Conservation (phyloP, 1,284 basidiomycete genomes). For the Trichosporon sp. region DNA sequence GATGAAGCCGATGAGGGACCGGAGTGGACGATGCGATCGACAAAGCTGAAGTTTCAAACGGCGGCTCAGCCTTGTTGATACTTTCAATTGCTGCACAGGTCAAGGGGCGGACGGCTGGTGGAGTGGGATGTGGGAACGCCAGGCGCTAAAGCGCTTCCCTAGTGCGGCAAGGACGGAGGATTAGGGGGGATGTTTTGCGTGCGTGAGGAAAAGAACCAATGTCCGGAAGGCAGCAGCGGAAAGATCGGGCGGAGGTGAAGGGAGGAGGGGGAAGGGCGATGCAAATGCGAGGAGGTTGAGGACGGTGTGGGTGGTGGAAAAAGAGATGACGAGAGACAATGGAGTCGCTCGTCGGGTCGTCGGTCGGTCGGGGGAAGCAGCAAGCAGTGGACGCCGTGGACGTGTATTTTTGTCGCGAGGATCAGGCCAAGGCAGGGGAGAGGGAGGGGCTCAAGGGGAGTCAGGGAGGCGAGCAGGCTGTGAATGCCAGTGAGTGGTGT, state of each 20-base stretch:
- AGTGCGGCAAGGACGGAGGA: not conserved
- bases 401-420: conserved; percentile 4
- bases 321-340: not conserved
- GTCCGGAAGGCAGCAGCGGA: not conserved
- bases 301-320: not conserved
- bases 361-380: not conserved
- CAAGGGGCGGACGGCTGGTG: not conserved
- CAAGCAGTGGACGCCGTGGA: not conserved
- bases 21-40: not conserved
- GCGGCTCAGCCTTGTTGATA: not conserved
- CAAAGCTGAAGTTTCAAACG: not conserved
- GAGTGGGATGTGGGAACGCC: not conserved
- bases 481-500: not conserved
- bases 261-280: not conserved
- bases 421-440: not conserved
- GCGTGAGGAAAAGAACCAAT: not conserved
- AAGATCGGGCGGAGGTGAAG: not conserved
- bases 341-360: not conserved
- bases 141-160: not conserved
- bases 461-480: not conserved
- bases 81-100: not conserved
- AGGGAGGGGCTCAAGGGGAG: no score
- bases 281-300: not conserved
- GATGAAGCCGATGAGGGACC: not conserved
- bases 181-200: not conserved